phyloP scores from a whole-genome alignment of 164 flowering plant genomes.

The Santalum album region DNA sequence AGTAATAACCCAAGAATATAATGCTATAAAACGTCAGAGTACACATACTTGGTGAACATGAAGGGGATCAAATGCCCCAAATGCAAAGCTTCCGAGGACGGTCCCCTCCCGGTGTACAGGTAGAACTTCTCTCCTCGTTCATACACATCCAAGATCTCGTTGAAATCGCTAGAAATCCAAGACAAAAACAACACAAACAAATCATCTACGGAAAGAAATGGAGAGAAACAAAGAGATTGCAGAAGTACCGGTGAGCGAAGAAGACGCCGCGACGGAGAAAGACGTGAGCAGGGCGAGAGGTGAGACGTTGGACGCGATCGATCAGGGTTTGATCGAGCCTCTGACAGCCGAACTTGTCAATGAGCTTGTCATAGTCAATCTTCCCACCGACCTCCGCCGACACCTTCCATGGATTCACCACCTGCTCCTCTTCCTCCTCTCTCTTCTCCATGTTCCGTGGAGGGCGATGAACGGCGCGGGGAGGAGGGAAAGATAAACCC shows the following conservation, averaged over 20 bases:
- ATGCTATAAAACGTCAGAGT: background rate
- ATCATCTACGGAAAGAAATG: background rate
- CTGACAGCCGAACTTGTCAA: slow-evolving; percentile 86
- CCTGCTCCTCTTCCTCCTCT: slow-evolving; percentile 47
- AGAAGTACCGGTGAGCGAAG: slow-evolving; percentile 74
- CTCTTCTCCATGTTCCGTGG: background rate
- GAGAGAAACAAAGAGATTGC: background rate
- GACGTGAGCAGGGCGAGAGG: slow-evolving; percentile 72
- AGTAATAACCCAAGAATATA: too few species aligned
- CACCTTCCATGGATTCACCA: slow-evolving; percentile 89
- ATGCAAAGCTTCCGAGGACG: slow-evolving; percentile 90
- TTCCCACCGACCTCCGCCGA: slow-evolving; percentile 67
- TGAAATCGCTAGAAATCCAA: slow-evolving; percentile 48
- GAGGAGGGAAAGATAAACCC: too few species aligned
- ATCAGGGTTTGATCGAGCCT: slow-evolving; percentile 51
- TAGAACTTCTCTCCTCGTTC: slow-evolving; percentile 86
- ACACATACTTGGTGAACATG: slow-evolving; percentile 80
- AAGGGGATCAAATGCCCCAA: slow-evolving; percentile 89
- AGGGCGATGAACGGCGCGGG: too few species aligned
- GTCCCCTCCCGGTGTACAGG: slow-evolving; percentile 83
- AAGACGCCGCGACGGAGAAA: slow-evolving; percentile 95
- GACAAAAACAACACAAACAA: background rate
- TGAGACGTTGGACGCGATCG: slow-evolving; percentile 72
- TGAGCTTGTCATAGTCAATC: slow-evolving; percentile 95
- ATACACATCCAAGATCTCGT: slow-evolving; percentile 63